phyloP scores from a whole-genome alignment of 805 yeast species.

The Kodamaea jinghongensis region DNA sequence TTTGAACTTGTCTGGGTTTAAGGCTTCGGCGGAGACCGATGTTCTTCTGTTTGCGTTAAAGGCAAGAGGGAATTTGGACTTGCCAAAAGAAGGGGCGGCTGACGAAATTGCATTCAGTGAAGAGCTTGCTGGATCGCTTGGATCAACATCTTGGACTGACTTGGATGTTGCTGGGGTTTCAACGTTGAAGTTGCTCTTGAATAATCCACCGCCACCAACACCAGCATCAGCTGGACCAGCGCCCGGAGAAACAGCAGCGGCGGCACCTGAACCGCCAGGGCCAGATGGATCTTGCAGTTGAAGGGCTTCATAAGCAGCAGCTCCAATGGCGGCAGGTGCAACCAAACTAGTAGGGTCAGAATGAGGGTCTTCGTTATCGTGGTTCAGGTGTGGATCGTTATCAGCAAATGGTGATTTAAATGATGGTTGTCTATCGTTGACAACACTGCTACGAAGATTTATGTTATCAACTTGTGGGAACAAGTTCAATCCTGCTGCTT shows the following conservation, averaged over 20 bases:
- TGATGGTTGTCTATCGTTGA: constrained; percentile 39
- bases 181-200: constrained; percentile 16
- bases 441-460: constrained; percentile 26
- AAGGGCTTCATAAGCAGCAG: constrained; percentile 2
- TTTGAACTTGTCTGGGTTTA: constrained; percentile 68
- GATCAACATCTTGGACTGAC: constrained; percentile 11
- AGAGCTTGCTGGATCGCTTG: constrained; percentile 16
- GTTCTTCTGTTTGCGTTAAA: constrained; percentile 84
- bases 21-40: constrained; percentile 85
- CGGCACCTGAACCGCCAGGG: constrained; percentile 8
- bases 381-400: constrained; percentile 59
- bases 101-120: constrained; percentile 7
- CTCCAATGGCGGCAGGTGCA: neutral
- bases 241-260: constrained; percentile 5
- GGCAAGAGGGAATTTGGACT: constrained; percentile 47
- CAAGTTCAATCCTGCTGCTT: constrained; percentile 49
- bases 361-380: constrained; percentile 21
- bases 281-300: constrained; percentile 1
- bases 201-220: constrained; percentile 12
- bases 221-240: constrained; percentile 9
- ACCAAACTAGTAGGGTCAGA: constrained; percentile 3
- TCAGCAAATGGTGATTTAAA: constrained; percentile 64
- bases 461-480: constrained; percentile 39
- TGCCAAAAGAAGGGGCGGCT: constrained; percentile 20
- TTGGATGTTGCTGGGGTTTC: constrained; percentile 11